Percentiles rank a stretch among this genome's conserved stretches.
These are phyloP conservation scores for Emergomyces africanus DNA, from an alignment of 2,329 filamentous ascomycete genomes.

Conservation along the genomic window DNA sequence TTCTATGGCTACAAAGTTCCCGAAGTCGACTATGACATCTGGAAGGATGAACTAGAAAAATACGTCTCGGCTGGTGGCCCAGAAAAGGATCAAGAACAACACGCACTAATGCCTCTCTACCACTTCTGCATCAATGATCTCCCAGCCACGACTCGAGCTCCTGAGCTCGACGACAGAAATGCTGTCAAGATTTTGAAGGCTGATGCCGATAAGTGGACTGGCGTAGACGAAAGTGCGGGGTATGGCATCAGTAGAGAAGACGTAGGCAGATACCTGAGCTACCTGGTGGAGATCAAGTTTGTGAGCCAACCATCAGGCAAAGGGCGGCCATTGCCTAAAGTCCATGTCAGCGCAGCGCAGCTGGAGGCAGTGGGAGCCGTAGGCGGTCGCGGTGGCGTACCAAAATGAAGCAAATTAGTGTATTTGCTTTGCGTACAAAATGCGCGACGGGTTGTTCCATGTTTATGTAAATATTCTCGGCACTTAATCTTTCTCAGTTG, in stretches of 20 bases:
- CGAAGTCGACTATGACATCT: conserved; percentile 53
- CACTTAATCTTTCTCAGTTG: background rate
- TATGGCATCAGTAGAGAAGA: conserved; percentile 47
- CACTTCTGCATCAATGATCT: conserved; percentile 60
- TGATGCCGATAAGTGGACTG: conserved; percentile 47
- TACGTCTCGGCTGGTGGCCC: conserved; percentile 42
- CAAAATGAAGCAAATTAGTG: background rate
- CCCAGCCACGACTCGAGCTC: conserved; percentile 56
- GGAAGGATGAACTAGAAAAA: conserved; percentile 53
- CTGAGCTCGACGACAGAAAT: conserved; percentile 62
- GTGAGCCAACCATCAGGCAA: conserved; percentile 35
- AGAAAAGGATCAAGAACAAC: conserved; percentile 49
- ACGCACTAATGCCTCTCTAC: conserved; percentile 61
- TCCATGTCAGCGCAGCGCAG: conserved; percentile 27
- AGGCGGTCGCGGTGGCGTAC: conserved; percentile 33
- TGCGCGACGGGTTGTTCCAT: background rate
- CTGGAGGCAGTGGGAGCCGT: conserved; percentile 33
- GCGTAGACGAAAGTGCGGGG: conserved; percentile 43
- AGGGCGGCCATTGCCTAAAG: conserved; percentile 29
- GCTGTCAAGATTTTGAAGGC: conserved; percentile 50
- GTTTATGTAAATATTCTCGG: background rate
- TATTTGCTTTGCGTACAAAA: background rate
- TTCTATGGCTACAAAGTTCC: conserved; percentile 61
- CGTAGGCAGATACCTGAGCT: conserved; percentile 52
- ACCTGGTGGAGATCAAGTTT: conserved; percentile 51